phyloP scores from a whole-genome alignment of 495 filamentous ascomycete species.

The Neurospora terricola region DNA sequence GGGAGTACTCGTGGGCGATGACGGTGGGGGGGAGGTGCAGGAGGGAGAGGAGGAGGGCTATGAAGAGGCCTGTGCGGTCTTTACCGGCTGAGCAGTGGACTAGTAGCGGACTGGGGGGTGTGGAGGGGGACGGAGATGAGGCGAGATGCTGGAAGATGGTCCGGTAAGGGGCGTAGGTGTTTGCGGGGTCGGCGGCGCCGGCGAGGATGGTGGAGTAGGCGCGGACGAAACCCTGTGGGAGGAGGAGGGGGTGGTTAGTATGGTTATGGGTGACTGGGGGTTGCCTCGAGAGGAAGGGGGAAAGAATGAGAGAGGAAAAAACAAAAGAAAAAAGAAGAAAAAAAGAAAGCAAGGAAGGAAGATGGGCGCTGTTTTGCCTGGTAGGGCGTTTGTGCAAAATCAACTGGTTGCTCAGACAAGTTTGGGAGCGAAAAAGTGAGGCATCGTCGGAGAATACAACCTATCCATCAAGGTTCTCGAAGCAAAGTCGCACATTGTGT shows the following conservation, averaged over 20 bases:
- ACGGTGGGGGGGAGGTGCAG: conserved; percentile 44
- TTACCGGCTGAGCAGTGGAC: too few relatives aligned
- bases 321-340: not conserved
- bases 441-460: not conserved
- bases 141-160: conserved; percentile 36
- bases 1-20: conserved; percentile 53
- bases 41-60: conserved; percentile 47
- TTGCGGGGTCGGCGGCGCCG: conserved; percentile 20
- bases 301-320: too few relatives aligned
- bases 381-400: not conserved
- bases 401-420: not conserved
- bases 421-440: not conserved
- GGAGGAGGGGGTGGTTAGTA: not conserved
- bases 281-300: too few relatives aligned
- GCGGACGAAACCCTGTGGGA: conserved; percentile 36
- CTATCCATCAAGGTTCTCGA: not conserved
- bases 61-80: conserved; percentile 45
- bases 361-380: not conserved
- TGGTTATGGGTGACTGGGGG: not conserved
- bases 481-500: not conserved
- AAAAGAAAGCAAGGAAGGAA: not conserved
- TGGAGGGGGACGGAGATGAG: not conserved
- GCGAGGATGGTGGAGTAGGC: conserved; percentile 44
- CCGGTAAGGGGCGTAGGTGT: conserved; percentile 28
- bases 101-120: too few relatives aligned